Base-by-base conservation (phyloP, 169 alveolate genomes). In the Cytauxzoon felis region DNA sequence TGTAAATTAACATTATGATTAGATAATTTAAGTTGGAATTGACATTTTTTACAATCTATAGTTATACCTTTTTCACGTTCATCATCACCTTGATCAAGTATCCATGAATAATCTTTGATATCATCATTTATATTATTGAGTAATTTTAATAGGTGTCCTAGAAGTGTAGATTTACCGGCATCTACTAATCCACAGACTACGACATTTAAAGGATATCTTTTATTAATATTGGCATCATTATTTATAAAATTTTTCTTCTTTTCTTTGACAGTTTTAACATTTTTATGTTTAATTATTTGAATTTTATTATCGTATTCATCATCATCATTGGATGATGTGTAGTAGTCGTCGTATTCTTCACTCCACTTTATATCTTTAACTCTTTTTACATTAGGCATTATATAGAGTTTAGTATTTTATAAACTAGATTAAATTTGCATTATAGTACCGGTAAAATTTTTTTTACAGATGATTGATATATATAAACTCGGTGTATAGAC, bases 101-200 rank as follows among this genome's bases (percentile, higher is more conserved):
- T 67, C 72, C 78, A 79, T 1, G 91, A 49, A 41, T 48, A 30
- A n/a, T 75, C 65, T 5, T 56, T 56, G 16, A 26, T 42, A 21
- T 53, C 42, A 5, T 57, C 41, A 21, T 75, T 80, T 13, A 72
- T 78, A n/a, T 68, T 61, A 16, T 67, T 67, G 1, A 62, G 57
- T 11, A 62, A 57, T 0, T 63, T 43, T 1, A 75, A 51, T 11
- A 75, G 24, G 26, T 75, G 89, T 13, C 89, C 91, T 45, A 85
- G 50, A 3, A 85, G 78, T n/a, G 91, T 85, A 9, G 91, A 85
- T 50, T 85, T 85, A 3, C 91, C 91, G 1, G 84, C 88, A 43
- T 85, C 91, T 21, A 85, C 87, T 38, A 78, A 80, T 8, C 91
- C 91, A 19, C 80, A 50, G 26, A 85, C 88, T 18, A 85, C 88